phyloP scores from a whole-genome alignment of 495 filamentous ascomycete species.

The Aspergillus affinis region DNA sequence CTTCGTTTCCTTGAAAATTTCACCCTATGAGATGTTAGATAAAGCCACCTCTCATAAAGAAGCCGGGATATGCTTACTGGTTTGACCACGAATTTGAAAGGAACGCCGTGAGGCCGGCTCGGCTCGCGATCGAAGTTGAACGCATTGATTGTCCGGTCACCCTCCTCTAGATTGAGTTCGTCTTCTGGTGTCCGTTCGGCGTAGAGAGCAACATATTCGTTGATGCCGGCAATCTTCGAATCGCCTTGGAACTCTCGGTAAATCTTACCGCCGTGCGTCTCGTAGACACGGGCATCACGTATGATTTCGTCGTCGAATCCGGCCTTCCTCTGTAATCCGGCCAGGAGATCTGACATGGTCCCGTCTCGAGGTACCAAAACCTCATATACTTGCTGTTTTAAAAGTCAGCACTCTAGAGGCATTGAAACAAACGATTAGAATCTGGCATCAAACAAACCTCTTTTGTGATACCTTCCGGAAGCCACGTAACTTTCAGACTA shows the following conservation, averaged over 20 bases:
- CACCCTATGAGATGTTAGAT: constrained; percentile 56
- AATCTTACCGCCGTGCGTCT: constrained; percentile 74
- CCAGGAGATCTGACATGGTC: constrained; percentile 70
- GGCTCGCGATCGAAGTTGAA: constrained; percentile 92
- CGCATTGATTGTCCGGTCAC: constrained; percentile 64
- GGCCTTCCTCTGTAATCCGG: constrained; percentile 73
- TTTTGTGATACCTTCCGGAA: constrained; percentile 88
- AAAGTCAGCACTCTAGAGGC: background rate
- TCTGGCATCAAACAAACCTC: constrained; percentile 56
- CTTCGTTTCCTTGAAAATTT: constrained; percentile 87
- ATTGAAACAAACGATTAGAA: background rate
- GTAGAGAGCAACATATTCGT: constrained; percentile 80
- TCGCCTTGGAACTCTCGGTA: constrained; percentile 67
- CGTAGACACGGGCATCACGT: constrained; percentile 71
- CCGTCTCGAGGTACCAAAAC: constrained; percentile 83
- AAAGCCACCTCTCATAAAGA: background rate
- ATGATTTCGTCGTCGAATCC: constrained; percentile 71
- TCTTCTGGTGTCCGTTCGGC: constrained; percentile 82
- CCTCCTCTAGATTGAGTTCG: constrained; percentile 60
- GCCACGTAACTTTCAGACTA: constrained; percentile 72
- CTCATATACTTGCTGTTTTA: constrained; percentile 64
- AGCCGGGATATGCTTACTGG: constrained; percentile 52
- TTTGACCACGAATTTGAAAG: constrained; percentile 87
- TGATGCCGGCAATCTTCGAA: constrained; percentile 67
- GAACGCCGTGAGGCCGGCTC: constrained; percentile 74